Evolutionary conservation across 2,329 filamentous ascomycete species (phyloP).

Genomic region (Botryotinia convoluta): DNA sequence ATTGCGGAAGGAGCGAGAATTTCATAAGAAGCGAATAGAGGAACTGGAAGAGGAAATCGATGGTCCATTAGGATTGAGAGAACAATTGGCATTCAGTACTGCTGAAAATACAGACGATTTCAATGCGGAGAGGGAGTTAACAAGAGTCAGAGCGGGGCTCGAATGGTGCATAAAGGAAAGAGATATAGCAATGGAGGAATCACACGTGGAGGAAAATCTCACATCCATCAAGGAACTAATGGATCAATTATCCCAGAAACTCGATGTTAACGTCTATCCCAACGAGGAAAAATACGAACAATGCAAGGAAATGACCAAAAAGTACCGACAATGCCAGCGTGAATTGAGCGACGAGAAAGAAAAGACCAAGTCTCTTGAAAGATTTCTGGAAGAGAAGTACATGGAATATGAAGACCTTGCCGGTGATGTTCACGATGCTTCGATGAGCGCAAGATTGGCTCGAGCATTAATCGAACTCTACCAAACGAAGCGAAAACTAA

Average conservation of each 20-base stretch:
- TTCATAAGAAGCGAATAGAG: not conserved
- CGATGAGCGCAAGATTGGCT: not conserved
- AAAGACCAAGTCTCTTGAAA: conserved; percentile 3
- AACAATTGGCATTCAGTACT: not conserved
- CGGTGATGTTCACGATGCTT: not conserved
- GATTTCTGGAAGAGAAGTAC: conserved; percentile 1
- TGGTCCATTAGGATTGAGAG: conserved; percentile 7
- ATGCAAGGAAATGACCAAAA: not conserved
- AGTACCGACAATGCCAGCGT: not conserved
- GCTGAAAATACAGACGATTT: not conserved
- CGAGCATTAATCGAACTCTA: conserved; percentile 5
- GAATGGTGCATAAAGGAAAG: not conserved
- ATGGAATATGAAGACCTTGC: not conserved
- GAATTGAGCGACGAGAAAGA: conserved; percentile 12
- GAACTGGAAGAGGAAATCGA: conserved; percentile 12
- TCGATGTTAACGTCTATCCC: not conserved
- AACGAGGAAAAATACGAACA: not conserved
- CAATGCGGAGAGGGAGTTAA: not conserved
- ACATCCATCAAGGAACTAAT: not conserved
- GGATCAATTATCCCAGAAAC: not conserved
- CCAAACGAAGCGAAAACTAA: not conserved
- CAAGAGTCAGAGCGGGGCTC: not conserved
- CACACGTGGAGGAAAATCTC: not conserved
- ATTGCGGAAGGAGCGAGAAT: conserved; percentile 1
- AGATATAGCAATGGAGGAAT: conserved; percentile 1